These are phyloP conservation scores for Neopestalotiopsis sp. DNA, from an alignment of 2,329 filamentous ascomycete genomes.

Conservation along the genomic window DNA sequence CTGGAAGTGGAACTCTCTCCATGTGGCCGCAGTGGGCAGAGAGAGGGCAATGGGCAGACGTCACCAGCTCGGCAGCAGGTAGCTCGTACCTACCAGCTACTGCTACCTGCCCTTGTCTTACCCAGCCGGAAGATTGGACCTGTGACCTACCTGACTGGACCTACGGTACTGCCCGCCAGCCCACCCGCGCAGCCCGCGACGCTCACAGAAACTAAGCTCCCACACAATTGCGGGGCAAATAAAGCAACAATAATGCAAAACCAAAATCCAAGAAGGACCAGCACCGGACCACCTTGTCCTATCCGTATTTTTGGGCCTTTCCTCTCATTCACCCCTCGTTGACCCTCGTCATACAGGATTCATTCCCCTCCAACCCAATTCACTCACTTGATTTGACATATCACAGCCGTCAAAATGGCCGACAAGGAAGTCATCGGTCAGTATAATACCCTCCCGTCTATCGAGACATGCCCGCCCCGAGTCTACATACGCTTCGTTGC, in stretches of 20 bases:
- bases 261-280: constrained; percentile 4
- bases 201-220: not conserved
- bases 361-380: constrained; percentile 12
- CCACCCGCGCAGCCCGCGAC: too few species aligned
- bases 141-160: not conserved
- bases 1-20: constrained; percentile 1
- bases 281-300: not conserved
- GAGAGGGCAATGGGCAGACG: constrained; percentile 5
- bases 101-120: too few species aligned
- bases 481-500: constrained; percentile 1
- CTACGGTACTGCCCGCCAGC: not conserved
- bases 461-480: not conserved
- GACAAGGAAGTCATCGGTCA: constrained; percentile 30
- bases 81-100: too few species aligned
- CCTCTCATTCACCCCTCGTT: constrained; percentile 3
- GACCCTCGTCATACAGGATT: not conserved
- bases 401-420: constrained; percentile 25
- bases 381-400: constrained; percentile 6
- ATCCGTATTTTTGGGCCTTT: constrained; percentile 2
- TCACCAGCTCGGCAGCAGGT: not conserved
- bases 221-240: constrained; percentile 16
- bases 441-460: constrained; percentile 17
- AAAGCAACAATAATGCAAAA: constrained; percentile 18
- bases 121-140: not conserved
- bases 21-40: not conserved